Base-by-base conservation (phyloP, 1,284 basidiomycete genomes). In the Kalmanozyma brasiliensis region DNA sequence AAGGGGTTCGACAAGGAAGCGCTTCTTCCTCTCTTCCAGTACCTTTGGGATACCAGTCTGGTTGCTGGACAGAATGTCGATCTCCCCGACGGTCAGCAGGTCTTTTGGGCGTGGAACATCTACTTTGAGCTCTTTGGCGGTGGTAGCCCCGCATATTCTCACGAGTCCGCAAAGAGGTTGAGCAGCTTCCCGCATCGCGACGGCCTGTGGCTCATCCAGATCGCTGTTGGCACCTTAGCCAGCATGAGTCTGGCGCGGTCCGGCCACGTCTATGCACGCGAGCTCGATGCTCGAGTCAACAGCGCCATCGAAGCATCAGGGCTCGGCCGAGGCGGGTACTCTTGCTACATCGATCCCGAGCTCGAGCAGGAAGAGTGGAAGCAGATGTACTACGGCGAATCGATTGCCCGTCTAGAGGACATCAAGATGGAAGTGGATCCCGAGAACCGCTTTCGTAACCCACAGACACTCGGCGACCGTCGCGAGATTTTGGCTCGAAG, bases 101-200 rank as follows among this genome's bases (percentile, higher is more conserved):
- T 33, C 17, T 41, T 53, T 8, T 79, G 67, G 65, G 55, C 37
- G 8, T 79, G 77, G 77, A 78, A 79, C 51, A 66, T 79, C 19
- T 79, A 77, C 49, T 55, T 79, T 32, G 77, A 79, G 56, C 47
- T 79, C 17, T 77, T 68, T 44, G 77, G 77, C n/a, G 76, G 76
- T 8, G 52, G 51, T 6, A 40, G 20, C 3, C 49, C 70, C 0
- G 63, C 60, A 3, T 44, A 66, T 22, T 32, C 65, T 4, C 65
- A 65, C 30, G 19, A 37, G 0, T 43, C 58, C 22, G 43, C 63
- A 0, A 57, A 58, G 24, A 8, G 53, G 23, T 38, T 45, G 13
- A 66, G 68, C 60, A 67, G 74, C 33, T 62, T 75, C 33, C 64
- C 70, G 10, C 51, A 70, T 34, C 69, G 77, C 33, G 77, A 79